phyloP scores from a whole-genome alignment of 2,329 filamentous ascomycete genomes.

The Diaporthe citriasiana region DNA sequence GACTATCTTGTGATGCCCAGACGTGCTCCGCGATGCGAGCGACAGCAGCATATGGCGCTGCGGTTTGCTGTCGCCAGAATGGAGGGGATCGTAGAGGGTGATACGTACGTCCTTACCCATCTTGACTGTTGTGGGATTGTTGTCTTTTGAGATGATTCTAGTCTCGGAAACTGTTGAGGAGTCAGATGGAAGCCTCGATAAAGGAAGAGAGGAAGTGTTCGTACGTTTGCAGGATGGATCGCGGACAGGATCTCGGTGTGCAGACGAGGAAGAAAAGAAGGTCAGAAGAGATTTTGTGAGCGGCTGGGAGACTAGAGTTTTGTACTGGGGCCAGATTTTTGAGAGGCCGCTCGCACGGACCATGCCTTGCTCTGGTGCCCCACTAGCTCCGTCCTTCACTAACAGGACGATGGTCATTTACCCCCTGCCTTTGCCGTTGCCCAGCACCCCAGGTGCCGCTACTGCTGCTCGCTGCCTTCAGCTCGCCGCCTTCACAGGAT shows the following conservation, averaged over 20 bases:
- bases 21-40: not conserved
- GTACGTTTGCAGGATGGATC: conserved; percentile 44
- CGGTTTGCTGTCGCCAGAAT: conserved; percentile 14
- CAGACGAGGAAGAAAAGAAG: conserved; percentile 42
- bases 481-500: not conserved
- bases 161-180: conserved; percentile 38
- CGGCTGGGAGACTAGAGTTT: conserved; percentile 38
- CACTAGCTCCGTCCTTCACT: conserved; percentile 30
- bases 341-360: conserved; percentile 35
- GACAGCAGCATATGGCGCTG: not conserved
- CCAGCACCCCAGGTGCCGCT: not conserved
- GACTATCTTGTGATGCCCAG: not conserved
- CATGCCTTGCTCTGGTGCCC: conserved; percentile 4
- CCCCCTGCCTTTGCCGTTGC: not conserved
- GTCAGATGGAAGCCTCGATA: conserved; percentile 40
- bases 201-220: conserved; percentile 10
- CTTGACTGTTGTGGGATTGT: conserved; percentile 36
- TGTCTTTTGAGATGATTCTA: conserved; percentile 39
- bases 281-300: conserved; percentile 40
- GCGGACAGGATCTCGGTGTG: conserved; percentile 43
- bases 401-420: not conserved
- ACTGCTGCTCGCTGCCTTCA: too few species aligned
- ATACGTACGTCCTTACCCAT: conserved; percentile 40
- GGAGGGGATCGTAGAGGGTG: not conserved
- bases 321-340: conserved; percentile 40